phyloP scores from a whole-genome alignment of 345 rosid genomes.

The Eucalyptus sp. region DNA sequence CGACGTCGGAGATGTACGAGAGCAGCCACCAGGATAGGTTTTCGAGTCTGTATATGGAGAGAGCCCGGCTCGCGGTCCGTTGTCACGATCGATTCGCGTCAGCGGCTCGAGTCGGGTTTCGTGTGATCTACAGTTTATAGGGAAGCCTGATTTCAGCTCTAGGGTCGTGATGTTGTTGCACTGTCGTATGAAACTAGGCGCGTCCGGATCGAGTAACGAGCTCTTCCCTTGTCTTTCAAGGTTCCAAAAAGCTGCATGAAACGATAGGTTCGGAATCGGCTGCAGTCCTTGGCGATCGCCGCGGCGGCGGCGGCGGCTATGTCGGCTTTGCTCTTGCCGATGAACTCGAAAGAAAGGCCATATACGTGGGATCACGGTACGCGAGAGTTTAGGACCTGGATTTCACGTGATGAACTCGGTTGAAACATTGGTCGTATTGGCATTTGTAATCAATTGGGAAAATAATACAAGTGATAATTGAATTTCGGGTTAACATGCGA shows the following conservation, averaged over 20 bases:
- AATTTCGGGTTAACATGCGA: too few relatives aligned
- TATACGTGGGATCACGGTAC: not conserved
- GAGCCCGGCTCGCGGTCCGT: not conserved
- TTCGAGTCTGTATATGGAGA: not conserved
- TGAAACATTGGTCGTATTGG: not conserved
- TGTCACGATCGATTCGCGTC: not conserved
- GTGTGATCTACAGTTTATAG: not conserved
- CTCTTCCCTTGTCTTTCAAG: not conserved
- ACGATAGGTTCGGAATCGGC: not conserved
- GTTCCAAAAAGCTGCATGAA: not conserved
- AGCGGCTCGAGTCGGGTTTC: not conserved
- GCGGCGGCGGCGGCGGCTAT: too few relatives aligned
- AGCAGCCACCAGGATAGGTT: not conserved
- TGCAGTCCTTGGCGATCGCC: accelerated
- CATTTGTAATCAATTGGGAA: not conserved
- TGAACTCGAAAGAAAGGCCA: not conserved
- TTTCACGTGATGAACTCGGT: too few relatives aligned
- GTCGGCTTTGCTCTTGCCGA: not conserved
- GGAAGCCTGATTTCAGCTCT: not conserved
- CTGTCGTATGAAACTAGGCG: not conserved
- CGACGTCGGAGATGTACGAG: not conserved
- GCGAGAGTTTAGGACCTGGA: not conserved
- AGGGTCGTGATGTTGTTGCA: not conserved
- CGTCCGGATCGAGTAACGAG: not conserved
- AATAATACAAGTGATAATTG: too few relatives aligned